phyloP scores from a whole-genome alignment of 129 eudicot genomes.

The carrot (Daucus carota) region DNA sequence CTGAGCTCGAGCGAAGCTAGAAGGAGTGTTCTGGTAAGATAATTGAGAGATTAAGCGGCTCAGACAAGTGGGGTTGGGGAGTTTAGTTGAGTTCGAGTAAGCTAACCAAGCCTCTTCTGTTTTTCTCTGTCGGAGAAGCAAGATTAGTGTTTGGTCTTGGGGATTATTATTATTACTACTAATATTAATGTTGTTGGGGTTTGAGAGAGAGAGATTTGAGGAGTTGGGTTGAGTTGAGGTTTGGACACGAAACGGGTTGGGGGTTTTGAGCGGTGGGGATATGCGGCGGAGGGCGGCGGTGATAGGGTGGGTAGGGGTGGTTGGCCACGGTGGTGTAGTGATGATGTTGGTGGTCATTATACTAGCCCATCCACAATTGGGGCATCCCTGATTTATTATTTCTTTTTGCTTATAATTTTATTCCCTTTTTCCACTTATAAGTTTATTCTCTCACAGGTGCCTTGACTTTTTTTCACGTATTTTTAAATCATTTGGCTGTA shows the following conservation, averaged over 20 bases:
- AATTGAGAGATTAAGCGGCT: conserved; percentile 77
- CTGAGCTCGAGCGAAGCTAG: conserved; percentile 67
- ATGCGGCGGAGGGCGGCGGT: conserved; percentile 32
- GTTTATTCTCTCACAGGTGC: too few species aligned
- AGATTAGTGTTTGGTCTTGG: conserved; percentile 48
- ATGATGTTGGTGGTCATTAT: conserved; percentile 50
- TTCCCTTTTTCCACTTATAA: too few species aligned
- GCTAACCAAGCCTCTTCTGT: conserved; percentile 86
- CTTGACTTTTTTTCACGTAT: too few species aligned
- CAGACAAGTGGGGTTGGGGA: conserved; percentile 76
- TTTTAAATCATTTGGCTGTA: too few species aligned
- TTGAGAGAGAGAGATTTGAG: conserved; percentile 4
- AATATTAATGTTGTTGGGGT: not conserved
- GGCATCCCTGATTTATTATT: not conserved
- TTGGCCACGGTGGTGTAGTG: conserved; percentile 21
- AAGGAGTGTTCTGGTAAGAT: conserved; percentile 62
- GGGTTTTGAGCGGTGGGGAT: conserved; percentile 24
- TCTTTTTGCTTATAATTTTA: too few species aligned
- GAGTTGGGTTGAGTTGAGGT: conserved; percentile 26
- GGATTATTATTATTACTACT: not conserved
- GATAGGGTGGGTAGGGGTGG: conserved; percentile 17
- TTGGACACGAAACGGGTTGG: conserved; percentile 17
- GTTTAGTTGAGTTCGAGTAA: conserved; percentile 43
- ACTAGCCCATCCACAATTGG: not conserved
- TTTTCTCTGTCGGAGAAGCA: conserved; percentile 70